phyloP scores from a whole-genome alignment of 2,329 filamentous ascomycete species.

The Acrocalymma vagum region DNA sequence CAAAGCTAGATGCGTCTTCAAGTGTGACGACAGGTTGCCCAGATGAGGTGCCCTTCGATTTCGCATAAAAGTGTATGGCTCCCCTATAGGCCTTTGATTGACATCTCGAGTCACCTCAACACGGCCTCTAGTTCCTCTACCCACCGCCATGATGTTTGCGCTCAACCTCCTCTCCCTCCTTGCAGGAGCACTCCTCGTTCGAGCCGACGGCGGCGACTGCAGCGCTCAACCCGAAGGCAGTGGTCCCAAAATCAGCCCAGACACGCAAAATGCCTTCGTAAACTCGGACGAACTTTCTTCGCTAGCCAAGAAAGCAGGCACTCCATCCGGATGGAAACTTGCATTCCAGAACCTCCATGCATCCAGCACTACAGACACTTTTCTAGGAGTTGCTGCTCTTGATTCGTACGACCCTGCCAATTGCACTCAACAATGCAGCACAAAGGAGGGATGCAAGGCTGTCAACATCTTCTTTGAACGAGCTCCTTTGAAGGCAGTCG shows the following conservation, averaged over 20 bases:
- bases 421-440: constrained; percentile 34
- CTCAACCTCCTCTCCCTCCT: too few species aligned
- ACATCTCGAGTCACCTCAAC: too few species aligned
- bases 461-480: constrained; percentile 38
- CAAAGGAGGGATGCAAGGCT: constrained; percentile 18
- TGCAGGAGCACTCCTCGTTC: too few species aligned
- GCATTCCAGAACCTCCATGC: constrained; percentile 35
- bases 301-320: constrained; percentile 25
- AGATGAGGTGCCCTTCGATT: too few species aligned
- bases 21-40: too few species aligned
- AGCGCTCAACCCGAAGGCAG: constrained; percentile 11
- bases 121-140: too few species aligned
- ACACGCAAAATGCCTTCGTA: constrained; percentile 25
- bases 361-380: constrained; percentile 25
- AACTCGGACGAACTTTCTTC: constrained; percentile 14
- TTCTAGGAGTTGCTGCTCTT: constrained; percentile 29
- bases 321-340: constrained; percentile 31
- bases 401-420: constrained; percentile 30
- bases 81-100: too few species aligned
- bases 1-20: too few species aligned
- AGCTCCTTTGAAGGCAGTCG: constrained; percentile 19
- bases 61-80: too few species aligned
- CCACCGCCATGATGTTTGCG: too few species aligned
- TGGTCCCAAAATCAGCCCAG: constrained; percentile 13
- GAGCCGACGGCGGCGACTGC: too few species aligned